These are phyloP conservation scores for Vishniacozyma victoriae DNA, from an alignment of 768 basidiomycete species.

Conservation along the genomic window DNA sequence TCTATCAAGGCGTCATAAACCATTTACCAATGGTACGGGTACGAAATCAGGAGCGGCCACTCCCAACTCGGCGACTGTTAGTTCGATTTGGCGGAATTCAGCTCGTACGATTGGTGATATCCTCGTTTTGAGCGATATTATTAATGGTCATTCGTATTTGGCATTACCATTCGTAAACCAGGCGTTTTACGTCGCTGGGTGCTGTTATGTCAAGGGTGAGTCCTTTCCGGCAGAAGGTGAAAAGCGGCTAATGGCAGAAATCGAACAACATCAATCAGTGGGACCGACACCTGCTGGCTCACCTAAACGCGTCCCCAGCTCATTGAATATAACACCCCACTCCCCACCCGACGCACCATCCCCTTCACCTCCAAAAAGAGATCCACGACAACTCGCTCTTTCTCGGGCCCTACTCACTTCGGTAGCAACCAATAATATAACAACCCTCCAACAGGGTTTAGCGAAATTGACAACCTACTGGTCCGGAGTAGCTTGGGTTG, in stretches of 20 bases:
- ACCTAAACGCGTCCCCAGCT: background rate
- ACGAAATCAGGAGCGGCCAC: slow-evolving; percentile 13
- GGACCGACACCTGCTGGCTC: background rate
- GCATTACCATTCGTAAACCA: slow-evolving; percentile 31
- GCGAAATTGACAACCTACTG: slow-evolving; percentile 21
- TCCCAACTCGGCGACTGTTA: slow-evolving; percentile 11
- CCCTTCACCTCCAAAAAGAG: background rate
- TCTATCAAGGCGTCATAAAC: slow-evolving; percentile 6
- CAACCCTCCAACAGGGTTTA: slow-evolving; percentile 23
- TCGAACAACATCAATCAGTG: slow-evolving; percentile 4
- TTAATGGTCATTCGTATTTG: slow-evolving; percentile 17
- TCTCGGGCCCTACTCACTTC: slow-evolving; percentile 14
- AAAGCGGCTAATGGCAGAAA: slow-evolving; percentile 3
- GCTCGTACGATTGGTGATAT: slow-evolving; percentile 30
- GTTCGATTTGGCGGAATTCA: slow-evolving; percentile 24
- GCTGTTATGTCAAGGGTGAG: slow-evolving; percentile 32
- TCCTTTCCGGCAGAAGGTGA: background rate
- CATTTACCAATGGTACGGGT: background rate
- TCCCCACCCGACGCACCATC: background rate
- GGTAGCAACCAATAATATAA: slow-evolving; percentile 18
- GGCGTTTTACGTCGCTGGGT: slow-evolving; percentile 28
- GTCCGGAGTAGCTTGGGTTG: slow-evolving; percentile 21
- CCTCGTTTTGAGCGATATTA: slow-evolving; percentile 28
- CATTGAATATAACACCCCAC: background rate
- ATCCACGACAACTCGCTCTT: slow-evolving; percentile 4